phyloP scores from a whole-genome alignment of 257 asterid genomes.

The Penstemon davidsonii region DNA sequence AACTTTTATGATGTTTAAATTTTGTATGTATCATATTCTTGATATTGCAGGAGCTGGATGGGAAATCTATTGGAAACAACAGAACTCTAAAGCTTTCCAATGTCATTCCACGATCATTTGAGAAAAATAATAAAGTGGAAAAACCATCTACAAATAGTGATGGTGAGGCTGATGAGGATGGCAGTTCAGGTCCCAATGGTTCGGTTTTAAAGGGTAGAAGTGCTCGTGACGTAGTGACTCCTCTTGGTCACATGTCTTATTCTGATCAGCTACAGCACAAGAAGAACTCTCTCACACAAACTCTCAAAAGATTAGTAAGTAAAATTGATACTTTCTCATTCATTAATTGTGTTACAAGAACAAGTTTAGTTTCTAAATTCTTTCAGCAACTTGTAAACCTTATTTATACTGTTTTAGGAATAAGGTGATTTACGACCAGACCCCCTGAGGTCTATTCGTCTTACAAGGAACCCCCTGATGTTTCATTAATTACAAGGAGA shows the following conservation, averaged over 20 bases:
- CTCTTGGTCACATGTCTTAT: constrained; percentile 93
- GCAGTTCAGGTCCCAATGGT: constrained; percentile 33
- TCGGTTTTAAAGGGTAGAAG: constrained; percentile 55
- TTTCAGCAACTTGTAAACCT: too few species aligned
- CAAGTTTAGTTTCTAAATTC: not conserved
- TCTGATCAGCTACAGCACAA: constrained; percentile 84
- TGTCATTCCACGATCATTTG: constrained; percentile 72
- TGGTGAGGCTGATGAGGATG: constrained; percentile 47
- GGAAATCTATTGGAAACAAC: constrained; percentile 69
- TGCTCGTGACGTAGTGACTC: constrained; percentile 88
- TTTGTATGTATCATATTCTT: constrained; percentile 28
- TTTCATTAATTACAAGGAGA: too few species aligned
- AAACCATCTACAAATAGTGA: constrained; percentile 31
- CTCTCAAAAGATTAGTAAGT: constrained; percentile 79
- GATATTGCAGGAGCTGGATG: constrained; percentile 69
- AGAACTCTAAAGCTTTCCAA: constrained; percentile 73
- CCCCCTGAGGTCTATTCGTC: too few species aligned
- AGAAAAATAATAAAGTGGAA: constrained; percentile 50
- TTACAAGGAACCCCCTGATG: too few species aligned
- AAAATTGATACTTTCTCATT: constrained; percentile 8
- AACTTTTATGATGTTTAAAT: constrained; percentile 13
- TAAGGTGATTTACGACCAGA: too few species aligned
- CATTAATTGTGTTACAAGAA: not conserved
- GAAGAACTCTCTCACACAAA: constrained; percentile 63
- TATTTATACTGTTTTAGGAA: too few species aligned